Base-by-base conservation (phyloP, 129 eudicot species). In the Centrapalus pauciflorus region DNA sequence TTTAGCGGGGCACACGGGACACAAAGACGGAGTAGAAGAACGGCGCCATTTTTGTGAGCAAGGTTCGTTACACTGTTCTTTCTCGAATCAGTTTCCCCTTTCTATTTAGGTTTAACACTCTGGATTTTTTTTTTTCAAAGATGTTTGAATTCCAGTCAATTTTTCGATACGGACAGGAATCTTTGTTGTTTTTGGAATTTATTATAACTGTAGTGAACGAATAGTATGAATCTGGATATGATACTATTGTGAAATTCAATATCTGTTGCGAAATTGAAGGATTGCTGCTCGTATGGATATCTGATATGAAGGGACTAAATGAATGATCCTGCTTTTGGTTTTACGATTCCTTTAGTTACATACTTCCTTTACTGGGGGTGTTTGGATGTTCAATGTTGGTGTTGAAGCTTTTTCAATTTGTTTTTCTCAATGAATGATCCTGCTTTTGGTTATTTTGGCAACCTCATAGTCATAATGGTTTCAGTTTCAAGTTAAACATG, bases 31-130 rank as follows among this genome's bases (percentile, higher is more conserved):
- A 45, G 37, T 12, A 16, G n/a, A 21, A 66, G 33, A 32, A 50
- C 11, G 9, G 26, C 55, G 64, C 73, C 64, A 55, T 35, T 68
- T 35, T 38, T 38, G n/a, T 32, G n/a, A 69, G 52, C 33, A 69
- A 69, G 75, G 75, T 69, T 41, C 32, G 11, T 10, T 69, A 28
- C 66, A 10, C 63, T 40, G 27, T 37, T 40, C 46, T 3, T 2
- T 55, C 33, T 41, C 57, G 6, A 40, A 16, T 69, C 66, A 38
- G 33, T 13, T 67, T 51, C 16, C 33, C 25, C 26, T 48, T 30
- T 33, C 24, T 13, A 14, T 55, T 69, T 27, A 37, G 27, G 17
- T 10, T 26, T 40, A n/a, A n/a, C n/a, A n/a, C n/a, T n/a, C n/a
- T n/a, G n/a, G 23, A 16, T 41, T 4, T 11, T 41, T 12, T 5